These are phyloP conservation scores for Populus davidiana DNA, from an alignment of 345 rosid species.

Conservation along the genomic window DNA sequence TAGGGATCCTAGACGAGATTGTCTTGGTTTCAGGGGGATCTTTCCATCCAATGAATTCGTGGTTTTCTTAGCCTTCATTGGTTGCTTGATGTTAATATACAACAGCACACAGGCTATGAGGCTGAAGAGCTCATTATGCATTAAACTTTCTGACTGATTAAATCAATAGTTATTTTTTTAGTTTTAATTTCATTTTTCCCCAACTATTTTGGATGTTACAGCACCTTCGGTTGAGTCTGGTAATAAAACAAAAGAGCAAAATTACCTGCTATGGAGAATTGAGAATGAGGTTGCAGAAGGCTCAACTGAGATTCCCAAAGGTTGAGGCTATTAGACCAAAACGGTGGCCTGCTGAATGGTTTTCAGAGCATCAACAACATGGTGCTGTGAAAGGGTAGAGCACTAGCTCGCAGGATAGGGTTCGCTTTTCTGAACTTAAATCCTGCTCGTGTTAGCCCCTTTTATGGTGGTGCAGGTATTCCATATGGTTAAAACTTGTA, in stretches of 20 bases:
- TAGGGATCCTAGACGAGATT: constrained; percentile 76
- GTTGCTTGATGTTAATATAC: background rate
- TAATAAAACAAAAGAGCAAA: constrained; percentile 70
- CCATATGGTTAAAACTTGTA: background rate
- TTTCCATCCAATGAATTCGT: constrained; percentile 62
- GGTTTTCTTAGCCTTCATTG: constrained; percentile 21
- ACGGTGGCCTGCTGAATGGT: constrained; percentile 92
- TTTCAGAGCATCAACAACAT: constrained; percentile 36
- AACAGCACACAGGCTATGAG: background rate
- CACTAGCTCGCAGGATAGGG: background rate
- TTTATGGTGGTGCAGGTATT: constrained; percentile 13
- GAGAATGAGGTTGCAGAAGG: constrained; percentile 93
- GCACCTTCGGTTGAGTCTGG: constrained; percentile 83
- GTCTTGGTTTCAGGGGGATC: constrained; percentile 77
- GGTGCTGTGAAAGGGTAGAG: constrained; percentile 34
- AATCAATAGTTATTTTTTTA: constrained; percentile 1
- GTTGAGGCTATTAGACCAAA: constrained; percentile 62
- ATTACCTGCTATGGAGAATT: constrained; percentile 66
- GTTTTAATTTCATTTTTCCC: background rate
- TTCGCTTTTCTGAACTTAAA: background rate
- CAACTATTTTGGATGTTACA: constrained; percentile 27
- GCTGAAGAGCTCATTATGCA: background rate
- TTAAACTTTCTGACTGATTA: background rate
- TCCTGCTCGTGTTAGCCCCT: background rate
- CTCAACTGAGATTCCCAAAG: constrained; percentile 74